A percentile compares a stretch with the other conserved stretches of the same genome.
Conservation (phyloP, 495 filamentous ascomycete genomes). For the Astrothelium subdiscretum region DNA sequence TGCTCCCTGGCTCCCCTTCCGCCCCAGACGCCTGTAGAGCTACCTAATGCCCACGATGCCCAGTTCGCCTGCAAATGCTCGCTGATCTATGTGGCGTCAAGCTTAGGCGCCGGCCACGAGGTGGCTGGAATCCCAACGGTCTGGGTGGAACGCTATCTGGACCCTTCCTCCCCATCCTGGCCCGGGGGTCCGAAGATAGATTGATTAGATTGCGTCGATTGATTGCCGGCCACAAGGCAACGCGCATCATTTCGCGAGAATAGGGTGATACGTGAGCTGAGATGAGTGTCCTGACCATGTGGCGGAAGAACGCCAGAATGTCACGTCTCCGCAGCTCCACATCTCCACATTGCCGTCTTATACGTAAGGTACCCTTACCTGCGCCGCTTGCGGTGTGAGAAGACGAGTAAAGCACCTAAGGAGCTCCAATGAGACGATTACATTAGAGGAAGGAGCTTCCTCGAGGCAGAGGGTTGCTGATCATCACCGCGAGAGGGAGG, state of each 20-base stretch:
- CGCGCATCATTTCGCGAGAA: background rate
- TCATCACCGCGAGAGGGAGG: background rate
- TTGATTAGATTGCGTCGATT: background rate
- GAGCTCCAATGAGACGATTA: background rate
- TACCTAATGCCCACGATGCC: background rate
- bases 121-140: slow-evolving; percentile 2
- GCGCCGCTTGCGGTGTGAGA: no score
- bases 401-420: no score
- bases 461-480: background rate
- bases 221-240: background rate
- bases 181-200: background rate
- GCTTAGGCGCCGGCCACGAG: slow-evolving; percentile 1
- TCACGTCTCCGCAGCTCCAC: no score
- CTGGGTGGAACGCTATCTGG: background rate
- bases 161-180: background rate
- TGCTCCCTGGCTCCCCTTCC: background rate
- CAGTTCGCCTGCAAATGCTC: background rate
- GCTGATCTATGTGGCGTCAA: background rate
- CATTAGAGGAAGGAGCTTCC: background rate
- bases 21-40: background rate
- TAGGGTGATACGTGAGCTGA: background rate
- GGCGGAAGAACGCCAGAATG: background rate
- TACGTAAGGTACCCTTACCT: no score
- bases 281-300: background rate
- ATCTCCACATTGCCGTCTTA: no score